Base-by-base conservation (phyloP, 2,329 filamentous ascomycete genomes). In the Dactylellina cionopaga region DNA sequence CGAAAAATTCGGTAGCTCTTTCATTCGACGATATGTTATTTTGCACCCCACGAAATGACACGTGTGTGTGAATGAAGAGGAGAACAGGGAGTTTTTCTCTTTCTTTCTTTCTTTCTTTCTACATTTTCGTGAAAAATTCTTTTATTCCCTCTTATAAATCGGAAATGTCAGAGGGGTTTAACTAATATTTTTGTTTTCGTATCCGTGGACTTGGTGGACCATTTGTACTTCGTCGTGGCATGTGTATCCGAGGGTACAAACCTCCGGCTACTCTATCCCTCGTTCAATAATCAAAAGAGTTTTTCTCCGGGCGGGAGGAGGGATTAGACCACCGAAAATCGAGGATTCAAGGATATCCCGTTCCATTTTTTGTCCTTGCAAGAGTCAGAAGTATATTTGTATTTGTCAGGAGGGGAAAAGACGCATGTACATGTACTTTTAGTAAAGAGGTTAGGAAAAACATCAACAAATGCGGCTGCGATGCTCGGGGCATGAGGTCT, bases 41-140 rank as follows among this genome's bases (percentile, higher is more conserved):
- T 44, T 35, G 41, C 54, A 72, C 68, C 68, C 68, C 68, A 72
- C 68, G 68, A 39, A 65, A 41, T 72, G 68, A 72, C 68, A 72
- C 68, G 68, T 72, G 59, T 72, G 55, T 72, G 43, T 37, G 68
- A 59, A 47, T 27, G 17, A 44, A 29, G n/a, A n/a, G 31, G 25
- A 37, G 33, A 63, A 35, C 10, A 19, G 41, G 37, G 54, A 33
- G 37, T 41, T 49, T 46, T 51, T n/a, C n/a, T n/a, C n/a, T n/a
- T n/a, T n/a, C n/a, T n/a, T n/a, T n/a, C n/a, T n/a, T n/a, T n/a
- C n/a, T n/a, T n/a, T n/a, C n/a, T n/a, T 56, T 49, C 24, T 54
- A 22, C 46, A 15, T 31, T 58, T 52, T 25, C 58, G 29, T 51
- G 29, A 24, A 55, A 46, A 59, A 44, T 13, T 44, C 59, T 71